Evolutionary conservation across 2,329 filamentous ascomycete species (phyloP), one percentile per base, ranked within the genome.

Genomic region (Bipolaris victoriae): DNA sequence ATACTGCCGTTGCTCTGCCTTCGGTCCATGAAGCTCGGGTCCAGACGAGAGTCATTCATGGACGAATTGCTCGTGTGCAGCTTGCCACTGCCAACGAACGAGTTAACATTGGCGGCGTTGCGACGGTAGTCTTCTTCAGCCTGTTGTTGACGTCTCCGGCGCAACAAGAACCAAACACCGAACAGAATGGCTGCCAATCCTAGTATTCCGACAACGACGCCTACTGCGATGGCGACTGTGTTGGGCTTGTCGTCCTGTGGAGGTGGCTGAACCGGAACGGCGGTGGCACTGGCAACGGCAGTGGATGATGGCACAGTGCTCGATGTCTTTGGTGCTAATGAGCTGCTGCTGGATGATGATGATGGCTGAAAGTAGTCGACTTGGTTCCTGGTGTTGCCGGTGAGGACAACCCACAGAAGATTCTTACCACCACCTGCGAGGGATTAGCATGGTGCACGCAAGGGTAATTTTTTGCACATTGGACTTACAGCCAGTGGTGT

Each of bases 1-100:
- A 98, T 97, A 78, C 93, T 97, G 67, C 94, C 94, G 71, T 95
- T 91, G 79, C 94, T 97, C 80, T 94, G 85, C 77, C 93, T 87
- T 73, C 92, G 85, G 57, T 89, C 88, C 84, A 96, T 88, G 63
- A 92, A 86, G 55, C 83, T 88, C 7, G 92, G 92, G 65, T 98
- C 94, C 55, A 97, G 86, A 53, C 94, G 87, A 40, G 90, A 88
- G 74, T 98, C 94, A 13, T 87, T 87, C 79, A 91, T 88, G 9
- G 90, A 91, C 29, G 78, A 87, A 82, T 60, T 88, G 85, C 74
- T 86, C 1, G 87, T 86, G 35, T 87, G 83, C 80, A 78, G 78
- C 65, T 84, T 84, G 65, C 83, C 84, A 64, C 90, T 88, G 46
- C 74, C 72, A 55, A 81, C 77, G 71, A 95, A 96, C 50, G 86